Base-by-base conservation (phyloP, 345 rosid species). In the Clausena lansium region DNA sequence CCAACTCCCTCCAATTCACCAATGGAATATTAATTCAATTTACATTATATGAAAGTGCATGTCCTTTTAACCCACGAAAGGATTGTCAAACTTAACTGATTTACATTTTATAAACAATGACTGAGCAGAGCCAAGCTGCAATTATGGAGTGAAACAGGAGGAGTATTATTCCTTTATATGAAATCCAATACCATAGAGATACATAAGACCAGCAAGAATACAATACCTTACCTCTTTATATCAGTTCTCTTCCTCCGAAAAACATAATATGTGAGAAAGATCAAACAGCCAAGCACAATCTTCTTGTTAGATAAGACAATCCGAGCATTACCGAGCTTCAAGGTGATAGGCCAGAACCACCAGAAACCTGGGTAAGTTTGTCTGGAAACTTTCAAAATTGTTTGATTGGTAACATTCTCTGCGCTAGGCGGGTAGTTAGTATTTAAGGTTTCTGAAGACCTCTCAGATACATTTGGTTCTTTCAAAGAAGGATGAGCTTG, bases 271-370 rank as follows among this genome's bases (percentile, higher is more conserved):
- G 87, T 24, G 39, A 95, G 82, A 84, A 89, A 62, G 77, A 88
- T 73, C 79, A 91, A 78, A 75, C 83, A 85, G 70, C 91, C 94
- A 61, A 95, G 81, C 57, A 87, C 79, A 77, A 92, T 52, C 79
- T 87, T 92, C 80, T 90, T 85, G 71, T 73, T 90, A 28, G 90
- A 84, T 74, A 91, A 63, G 73, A 77, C 84, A 73, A 84, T 54
- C 60, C 70, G 87, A 75, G 69, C 62, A 67, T 81, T 78, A 74
- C 97, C 91, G 72, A 91, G 36, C 88, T 81, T 92, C 82, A 90
- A 63, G 76, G 82, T 92, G 79, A 91, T 67, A 70, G 84, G 74
- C 38, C 75, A 91, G 77, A 87, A 92, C 89, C 93, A 91, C 91
- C 91, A 84, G 64, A 86, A 78, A 67, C 76, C 81, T 27, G 82